Evolutionary conservation across 345 rosid genomes (phyloP).

Genomic region (Populus alba): DNA sequence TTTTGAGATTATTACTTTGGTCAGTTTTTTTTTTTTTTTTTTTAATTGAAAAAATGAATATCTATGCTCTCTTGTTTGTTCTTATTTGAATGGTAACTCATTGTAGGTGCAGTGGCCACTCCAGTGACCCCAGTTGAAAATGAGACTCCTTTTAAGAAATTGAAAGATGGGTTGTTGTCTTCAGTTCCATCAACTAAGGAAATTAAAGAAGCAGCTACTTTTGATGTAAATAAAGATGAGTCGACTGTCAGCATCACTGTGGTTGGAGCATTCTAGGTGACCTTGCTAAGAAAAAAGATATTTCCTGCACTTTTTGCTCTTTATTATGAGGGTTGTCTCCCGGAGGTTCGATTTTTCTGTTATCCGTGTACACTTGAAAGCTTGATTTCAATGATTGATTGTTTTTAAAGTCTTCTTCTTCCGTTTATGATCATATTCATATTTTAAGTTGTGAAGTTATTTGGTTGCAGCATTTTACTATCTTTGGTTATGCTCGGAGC

Average conservation of each 20-base stretch:
- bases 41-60: not conserved
- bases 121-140: conserved; percentile 36
- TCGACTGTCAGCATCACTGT: conserved; percentile 86
- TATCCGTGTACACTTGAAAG: not conserved
- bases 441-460: conserved; percentile 4
- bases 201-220: conserved; percentile 35
- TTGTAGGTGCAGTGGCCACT: conserved; percentile 60
- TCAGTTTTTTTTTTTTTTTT: not conserved
- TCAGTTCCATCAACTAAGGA: conserved; percentile 42
- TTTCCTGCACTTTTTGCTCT: conserved; percentile 98
- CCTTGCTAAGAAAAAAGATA: conserved; percentile 99
- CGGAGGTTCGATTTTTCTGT: conserved; percentile 49
- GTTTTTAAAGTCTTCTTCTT: conserved; percentile 3
- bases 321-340: conserved; percentile 91
- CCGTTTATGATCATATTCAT: not conserved
- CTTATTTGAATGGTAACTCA: conserved; percentile 9
- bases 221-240: conserved; percentile 45
- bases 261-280: conserved; percentile 99
- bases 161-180: conserved; percentile 43
- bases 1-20: not conserved
- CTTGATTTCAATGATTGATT: conserved; percentile 3
- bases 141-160: conserved; percentile 41
- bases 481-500: conserved; percentile 94
- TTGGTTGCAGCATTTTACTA: conserved; percentile 74
- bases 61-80: not conserved